Evolutionary conservation across 768 basidiomycete genomes (phyloP), one percentile per base, ranked within the genome.

Genomic region (Boletus sp.): DNA sequence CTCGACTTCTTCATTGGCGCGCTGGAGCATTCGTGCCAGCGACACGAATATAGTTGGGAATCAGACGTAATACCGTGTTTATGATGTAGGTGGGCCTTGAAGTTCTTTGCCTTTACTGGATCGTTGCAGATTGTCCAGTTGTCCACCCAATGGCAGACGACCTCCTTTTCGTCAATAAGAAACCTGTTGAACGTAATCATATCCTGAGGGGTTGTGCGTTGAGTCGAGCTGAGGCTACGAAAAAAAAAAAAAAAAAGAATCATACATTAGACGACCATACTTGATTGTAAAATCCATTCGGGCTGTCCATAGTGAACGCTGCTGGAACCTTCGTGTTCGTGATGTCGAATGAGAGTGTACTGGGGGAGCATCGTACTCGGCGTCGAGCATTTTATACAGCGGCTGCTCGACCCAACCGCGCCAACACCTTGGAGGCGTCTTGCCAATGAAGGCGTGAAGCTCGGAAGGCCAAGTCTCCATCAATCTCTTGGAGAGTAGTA

Each of bases 81-180:
- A 1, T 27, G 1, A 2, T 42, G 15, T 13, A 66, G 23, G 13
- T 66, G 64, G 11, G 1, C 7, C 11, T 2, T 60, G 30, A 57
- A 4, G 14, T 60, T 41, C 30, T 17, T 51, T 0, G 4, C 37
- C 21, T 47, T 51, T 0, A 66, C 1, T 0, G 0, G 1, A 0
- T 34, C 19, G 21, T 48, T 46, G 46, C 64, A 64, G 32, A 1
- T 4, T 7, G 17, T 14, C 10, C 39, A 47, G 1, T 50, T 19
- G 32, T 32, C 8, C 0, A n/a, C 1, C 64, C 64, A 64, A 0
- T 33, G 32, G 8, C 64, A 64, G 6, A 1, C 0, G 6, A 60
- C 21, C 1, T 15, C 27, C 4, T 0, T 34, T 32, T 60, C 54
- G 2, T 52, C 54, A 6, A 65, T 43, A 29, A 30, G 0, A 25